A percentile compares a stretch with the other conserved stretches of the same genome.
These are phyloP conservation scores for Wallacemonas sp. DNA, from an alignment of 208 protist genomes.

Conservation along the genomic window DNA sequence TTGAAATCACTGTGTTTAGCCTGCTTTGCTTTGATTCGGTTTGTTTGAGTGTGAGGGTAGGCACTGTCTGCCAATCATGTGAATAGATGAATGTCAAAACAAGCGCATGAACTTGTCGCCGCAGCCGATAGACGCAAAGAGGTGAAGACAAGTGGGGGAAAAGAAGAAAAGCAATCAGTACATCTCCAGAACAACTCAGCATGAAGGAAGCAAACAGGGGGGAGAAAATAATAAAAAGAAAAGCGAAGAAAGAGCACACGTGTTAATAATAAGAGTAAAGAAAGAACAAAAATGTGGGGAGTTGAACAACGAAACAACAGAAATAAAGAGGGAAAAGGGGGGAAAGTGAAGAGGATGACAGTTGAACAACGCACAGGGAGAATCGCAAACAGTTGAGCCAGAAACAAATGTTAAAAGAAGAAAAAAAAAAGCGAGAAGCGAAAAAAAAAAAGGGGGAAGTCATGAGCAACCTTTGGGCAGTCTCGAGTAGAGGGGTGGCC, in stretches of 20 bases:
- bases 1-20: neutral
- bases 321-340: neutral
- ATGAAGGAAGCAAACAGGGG: slow-evolving; percentile 8
- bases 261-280: neutral
- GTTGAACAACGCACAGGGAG: neutral
- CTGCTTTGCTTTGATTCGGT: too few relatives aligned
- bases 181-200: too few relatives aligned
- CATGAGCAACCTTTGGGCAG: too few relatives aligned
- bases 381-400: too few relatives aligned
- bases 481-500: too few relatives aligned
- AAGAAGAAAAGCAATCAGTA: neutral
- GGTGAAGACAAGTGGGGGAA: neutral
- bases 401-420: neutral
- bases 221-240: slow-evolving; percentile 6
- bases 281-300: neutral
- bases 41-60: too few relatives aligned
- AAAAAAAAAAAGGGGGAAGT: neutral
- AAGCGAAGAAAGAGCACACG: neutral
- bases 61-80: too few relatives aligned
- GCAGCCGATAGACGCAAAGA: neutral
- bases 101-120: too few relatives aligned
- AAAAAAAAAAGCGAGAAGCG: neutral
- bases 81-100: too few relatives aligned
- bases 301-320: neutral
- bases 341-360: slow-evolving; percentile 13